A percentile compares a stretch with the other conserved stretches of the same genome.
phyloP scores from a whole-genome alignment of 2,329 filamentous ascomycete genomes.

The Leptographium procerum region DNA sequence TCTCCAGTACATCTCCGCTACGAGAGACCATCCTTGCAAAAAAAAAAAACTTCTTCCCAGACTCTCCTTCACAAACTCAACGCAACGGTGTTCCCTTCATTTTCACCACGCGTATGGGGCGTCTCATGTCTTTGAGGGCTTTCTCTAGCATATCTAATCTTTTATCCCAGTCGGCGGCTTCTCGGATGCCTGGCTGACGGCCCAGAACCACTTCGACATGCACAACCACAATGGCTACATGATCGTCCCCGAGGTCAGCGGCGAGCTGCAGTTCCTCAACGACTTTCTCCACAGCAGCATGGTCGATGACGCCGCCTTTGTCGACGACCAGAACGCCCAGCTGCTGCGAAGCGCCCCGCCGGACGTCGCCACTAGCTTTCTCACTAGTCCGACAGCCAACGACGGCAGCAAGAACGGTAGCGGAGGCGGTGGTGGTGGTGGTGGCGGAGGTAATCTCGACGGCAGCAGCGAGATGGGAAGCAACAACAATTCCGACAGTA shows the following conservation, averaged over 20 bases:
- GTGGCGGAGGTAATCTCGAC: slow-evolving; percentile 20
- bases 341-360: slow-evolving; percentile 30
- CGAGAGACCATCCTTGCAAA: no score
- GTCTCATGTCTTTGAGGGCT: not conserved
- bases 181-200: slow-evolving; percentile 67
- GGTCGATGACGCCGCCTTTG: slow-evolving; percentile 68
- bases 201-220: slow-evolving; percentile 84
- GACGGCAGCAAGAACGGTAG: not conserved
- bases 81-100: no score
- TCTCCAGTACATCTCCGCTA: not conserved
- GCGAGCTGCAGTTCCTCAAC: slow-evolving; percentile 93
- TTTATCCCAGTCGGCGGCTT: slow-evolving; percentile 57
- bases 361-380: slow-evolving; percentile 38
- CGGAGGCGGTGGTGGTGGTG: not conserved
- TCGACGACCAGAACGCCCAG: slow-evolving; percentile 48
- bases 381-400: slow-evolving; percentile 24
- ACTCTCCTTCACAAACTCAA: not conserved
- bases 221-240: slow-evolving; percentile 90
- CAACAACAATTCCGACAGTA: not conserved
- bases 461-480: not conserved
- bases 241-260: slow-evolving; percentile 84
- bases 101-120: not conserved
- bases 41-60: no score
- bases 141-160: not conserved
- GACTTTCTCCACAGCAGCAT: slow-evolving; percentile 91